Percentiles rank a stretch among this genome's conserved stretches.
Evolutionary conservation across 352 stramenopile genomes (phyloP).

Genomic region (Globisporangium middletonii): DNA sequence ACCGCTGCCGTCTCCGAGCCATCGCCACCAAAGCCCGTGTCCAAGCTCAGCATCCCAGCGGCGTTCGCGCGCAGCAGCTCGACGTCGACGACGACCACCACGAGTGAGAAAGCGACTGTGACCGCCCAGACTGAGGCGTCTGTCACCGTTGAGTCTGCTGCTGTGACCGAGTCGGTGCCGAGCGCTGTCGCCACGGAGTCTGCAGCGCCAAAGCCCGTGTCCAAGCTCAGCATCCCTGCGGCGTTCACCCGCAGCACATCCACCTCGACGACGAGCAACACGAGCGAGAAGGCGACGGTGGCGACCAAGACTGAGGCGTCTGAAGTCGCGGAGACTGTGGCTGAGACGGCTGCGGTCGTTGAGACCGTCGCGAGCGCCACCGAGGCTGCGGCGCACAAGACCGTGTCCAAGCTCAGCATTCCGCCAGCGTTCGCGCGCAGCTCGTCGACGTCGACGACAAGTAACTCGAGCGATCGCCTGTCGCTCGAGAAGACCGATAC

Average conservation of each 20-base stretch:
- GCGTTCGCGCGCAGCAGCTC: slow-evolving; percentile 36
- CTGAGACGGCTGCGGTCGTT: background rate
- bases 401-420: slow-evolving; percentile 63
- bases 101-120: slow-evolving; percentile 10
- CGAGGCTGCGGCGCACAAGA: slow-evolving; percentile 18
- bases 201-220: too few species aligned
- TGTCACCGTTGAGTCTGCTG: too few species aligned
- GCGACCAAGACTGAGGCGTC: too few species aligned
- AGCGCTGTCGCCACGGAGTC: too few species aligned
- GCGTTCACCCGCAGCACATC: too few species aligned
- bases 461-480: slow-evolving; percentile 17
- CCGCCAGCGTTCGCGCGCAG: slow-evolving; percentile 42
- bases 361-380: background rate
- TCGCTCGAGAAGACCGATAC: slow-evolving; percentile 1
- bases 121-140: background rate
- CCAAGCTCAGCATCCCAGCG: slow-evolving; percentile 45
- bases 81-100: slow-evolving; percentile 23
- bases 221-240: too few species aligned
- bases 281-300: too few species aligned
- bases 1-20: background rate
- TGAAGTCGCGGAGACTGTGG: background rate
- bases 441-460: slow-evolving; percentile 23
- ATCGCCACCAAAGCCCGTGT: slow-evolving; percentile 37
- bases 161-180: background rate
- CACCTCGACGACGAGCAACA: too few species aligned